Evolutionary conservation across 768 basidiomycete species (phyloP).

Genomic region (Phaeotremella fagi): DNA sequence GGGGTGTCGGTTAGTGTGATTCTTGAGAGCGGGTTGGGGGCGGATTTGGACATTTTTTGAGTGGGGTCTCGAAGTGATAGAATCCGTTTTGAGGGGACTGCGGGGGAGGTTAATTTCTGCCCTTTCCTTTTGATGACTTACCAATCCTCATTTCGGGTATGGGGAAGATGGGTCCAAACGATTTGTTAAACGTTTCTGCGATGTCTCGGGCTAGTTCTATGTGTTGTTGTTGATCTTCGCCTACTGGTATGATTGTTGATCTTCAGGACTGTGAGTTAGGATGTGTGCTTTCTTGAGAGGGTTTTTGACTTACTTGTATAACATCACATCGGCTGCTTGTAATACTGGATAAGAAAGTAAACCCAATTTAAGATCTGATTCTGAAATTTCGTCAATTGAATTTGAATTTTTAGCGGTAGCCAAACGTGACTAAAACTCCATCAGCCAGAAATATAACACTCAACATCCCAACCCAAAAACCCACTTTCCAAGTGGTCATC

Average conservation of each 20-base stretch:
- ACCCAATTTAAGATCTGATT: constrained; percentile 74
- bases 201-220: constrained; percentile 81
- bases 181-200: constrained; percentile 74
- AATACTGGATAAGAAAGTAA: constrained; percentile 88
- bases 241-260: constrained; percentile 89
- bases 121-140: constrained; percentile 53
- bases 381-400: constrained; percentile 71
- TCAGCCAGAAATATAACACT: too few relatives aligned
- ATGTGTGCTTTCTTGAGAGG: neutral
- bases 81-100: constrained; percentile 75
- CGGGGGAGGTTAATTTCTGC: neutral
- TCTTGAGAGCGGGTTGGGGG: constrained; percentile 69
- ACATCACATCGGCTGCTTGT: constrained; percentile 86
- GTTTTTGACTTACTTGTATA: constrained; percentile 61
- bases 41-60: constrained; percentile 94
- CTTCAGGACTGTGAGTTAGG: constrained; percentile 48
- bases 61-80: constrained; percentile 79
- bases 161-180: constrained; percentile 63
- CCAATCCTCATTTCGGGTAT: constrained; percentile 69
- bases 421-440: constrained; percentile 60
- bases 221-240: constrained; percentile 94
- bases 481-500: constrained; percentile 97
- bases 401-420: constrained; percentile 69
- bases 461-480: constrained; percentile 15
- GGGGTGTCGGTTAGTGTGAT: constrained; percentile 77